Base-by-base conservation (phyloP, 2,329 filamentous ascomycete species). In the Cryphonectria japonica region DNA sequence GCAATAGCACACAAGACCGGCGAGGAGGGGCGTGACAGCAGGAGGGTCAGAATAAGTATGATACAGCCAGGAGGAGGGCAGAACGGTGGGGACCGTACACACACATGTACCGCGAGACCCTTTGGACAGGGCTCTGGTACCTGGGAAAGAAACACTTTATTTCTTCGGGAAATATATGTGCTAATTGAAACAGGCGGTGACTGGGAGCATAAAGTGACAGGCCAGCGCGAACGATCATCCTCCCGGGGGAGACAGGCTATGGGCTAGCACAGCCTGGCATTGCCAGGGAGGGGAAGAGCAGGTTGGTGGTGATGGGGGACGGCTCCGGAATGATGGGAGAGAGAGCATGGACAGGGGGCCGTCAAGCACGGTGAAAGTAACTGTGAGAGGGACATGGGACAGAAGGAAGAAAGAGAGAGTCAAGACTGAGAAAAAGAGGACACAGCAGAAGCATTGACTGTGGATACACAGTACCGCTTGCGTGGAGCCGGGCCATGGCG, bases 181-280 rank as follows among this genome's bases (percentile, higher is more conserved):
- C 54, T 62, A 67, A 73, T 71, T 71, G 71, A 73, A 73, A 73
- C 71, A 73, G 63, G 71, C 71, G 71, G 71, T 73, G 71, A 73
- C 71, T 72, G 71, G 64, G 69, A 67, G 71, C 69, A 66, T 69
- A 63, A 66, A 60, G 46, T 71, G 62, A 67, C 66, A 68, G 69
- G 63, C 66, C 61, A 71, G 67, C 69, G 39, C 71, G 66, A 72
- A 66, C 62, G 71, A 72, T 72, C 71, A 72, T 71, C 71, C 71
- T 73, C 66, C 60, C 66, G 66, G 71, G 71, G 71, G 71, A 39
- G 69, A 66, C 71, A 67, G 69, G 71, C 69, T 71, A 69, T 65
- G 67, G 68, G 64, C 69, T 69, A 19, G 69, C 71, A 63, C 60
- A 73, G 69, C 62, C 71, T 68, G 69, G 57, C 63, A 67, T 19